Evolutionary conservation across 1,284 basidiomycete species (phyloP).

Genomic region (Trichosporon asahii): DNA sequence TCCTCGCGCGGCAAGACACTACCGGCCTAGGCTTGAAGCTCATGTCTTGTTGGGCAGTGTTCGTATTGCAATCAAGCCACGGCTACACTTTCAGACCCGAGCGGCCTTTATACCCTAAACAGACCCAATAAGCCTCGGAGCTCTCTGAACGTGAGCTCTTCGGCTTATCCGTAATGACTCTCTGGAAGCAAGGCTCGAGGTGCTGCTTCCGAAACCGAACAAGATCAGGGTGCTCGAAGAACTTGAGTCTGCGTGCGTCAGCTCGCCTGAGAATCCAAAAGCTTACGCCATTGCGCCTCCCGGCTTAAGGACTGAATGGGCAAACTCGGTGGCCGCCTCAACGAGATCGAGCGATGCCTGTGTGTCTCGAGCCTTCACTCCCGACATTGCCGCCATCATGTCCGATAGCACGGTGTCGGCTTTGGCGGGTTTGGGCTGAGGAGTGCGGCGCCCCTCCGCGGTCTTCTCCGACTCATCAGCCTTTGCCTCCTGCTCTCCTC

Average conservation of each 20-base stretch:
- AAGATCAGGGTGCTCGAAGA: slow-evolving; percentile 49
- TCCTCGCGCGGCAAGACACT: no score
- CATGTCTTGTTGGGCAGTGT: not conserved
- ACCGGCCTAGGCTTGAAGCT: no score
- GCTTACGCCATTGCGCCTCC: slow-evolving; percentile 49
- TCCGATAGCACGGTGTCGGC: slow-evolving; percentile 52
- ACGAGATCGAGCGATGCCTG: slow-evolving; percentile 47
- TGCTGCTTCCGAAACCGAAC: slow-evolving; percentile 40
- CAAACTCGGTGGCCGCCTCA: slow-evolving; percentile 46
- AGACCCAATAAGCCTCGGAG: slow-evolving; percentile 51
- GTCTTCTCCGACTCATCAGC: not conserved
- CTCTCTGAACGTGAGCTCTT: slow-evolving; percentile 46
- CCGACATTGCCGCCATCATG: slow-evolving; percentile 54
- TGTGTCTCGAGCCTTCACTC: slow-evolving; percentile 45
- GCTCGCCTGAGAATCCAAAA: not conserved
- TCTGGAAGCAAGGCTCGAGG: slow-evolving; percentile 43
- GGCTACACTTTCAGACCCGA: not conserved
- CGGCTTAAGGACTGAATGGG: slow-evolving; percentile 31
- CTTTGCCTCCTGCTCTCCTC: not conserved
- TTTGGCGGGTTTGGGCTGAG: not conserved
- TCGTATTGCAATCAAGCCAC: not conserved
- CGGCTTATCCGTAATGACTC: slow-evolving; percentile 47
- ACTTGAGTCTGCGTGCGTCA: slow-evolving; percentile 39
- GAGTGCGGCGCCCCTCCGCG: not conserved
- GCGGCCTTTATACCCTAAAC: slow-evolving; percentile 46